phyloP scores from a whole-genome alignment of 768 basidiomycete species.

The Coprinopsis marcescibilis region DNA sequence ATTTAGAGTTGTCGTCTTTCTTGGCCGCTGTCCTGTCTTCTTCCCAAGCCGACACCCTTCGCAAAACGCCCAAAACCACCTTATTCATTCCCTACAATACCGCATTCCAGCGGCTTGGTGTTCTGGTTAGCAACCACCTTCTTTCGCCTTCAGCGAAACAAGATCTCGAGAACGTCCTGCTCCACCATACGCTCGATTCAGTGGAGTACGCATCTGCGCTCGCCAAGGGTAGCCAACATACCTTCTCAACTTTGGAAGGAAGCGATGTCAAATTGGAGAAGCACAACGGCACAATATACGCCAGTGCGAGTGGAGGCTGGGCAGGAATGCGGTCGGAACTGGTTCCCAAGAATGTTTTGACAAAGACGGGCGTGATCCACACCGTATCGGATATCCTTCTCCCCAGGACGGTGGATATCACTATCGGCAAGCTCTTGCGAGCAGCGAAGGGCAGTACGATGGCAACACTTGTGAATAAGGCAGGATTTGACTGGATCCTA shows the following conservation, averaged over 20 bases:
- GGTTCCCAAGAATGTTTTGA: conserved; percentile 63
- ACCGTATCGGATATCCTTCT: conserved; percentile 81
- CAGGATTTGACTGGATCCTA: conserved; percentile 86
- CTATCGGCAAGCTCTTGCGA: conserved; percentile 82
- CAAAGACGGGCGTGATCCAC: conserved; percentile 87
- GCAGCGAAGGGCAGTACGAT: conserved; percentile 89
- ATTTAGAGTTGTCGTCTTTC: conserved; percentile 85
- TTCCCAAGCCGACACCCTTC: conserved; percentile 65
- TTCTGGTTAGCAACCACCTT: conserved; percentile 81
- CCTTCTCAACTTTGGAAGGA: conserved; percentile 81
- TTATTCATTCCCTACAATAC: conserved; percentile 83
- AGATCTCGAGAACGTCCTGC: conserved; percentile 77
- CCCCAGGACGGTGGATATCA: conserved; percentile 82
- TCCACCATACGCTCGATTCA: conserved; percentile 78
- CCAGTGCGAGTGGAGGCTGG: conserved; percentile 77
- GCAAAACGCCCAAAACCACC: conserved; percentile 62
- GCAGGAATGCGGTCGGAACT: conserved; percentile 58
- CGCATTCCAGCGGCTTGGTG: conserved; percentile 84
- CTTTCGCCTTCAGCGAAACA: conserved; percentile 70
- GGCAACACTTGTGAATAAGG: conserved; percentile 75
- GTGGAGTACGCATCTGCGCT: conserved; percentile 68
- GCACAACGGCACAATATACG: conserved; percentile 44
- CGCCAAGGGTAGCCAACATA: conserved; percentile 58
- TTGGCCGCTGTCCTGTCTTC: conserved; percentile 88
- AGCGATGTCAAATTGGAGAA: conserved; percentile 68